A percentile compares a stretch with the other conserved stretches of the same genome.
phyloP scores from a whole-genome alignment of 768 basidiomycete genomes.

The Lentinula detonsa region DNA sequence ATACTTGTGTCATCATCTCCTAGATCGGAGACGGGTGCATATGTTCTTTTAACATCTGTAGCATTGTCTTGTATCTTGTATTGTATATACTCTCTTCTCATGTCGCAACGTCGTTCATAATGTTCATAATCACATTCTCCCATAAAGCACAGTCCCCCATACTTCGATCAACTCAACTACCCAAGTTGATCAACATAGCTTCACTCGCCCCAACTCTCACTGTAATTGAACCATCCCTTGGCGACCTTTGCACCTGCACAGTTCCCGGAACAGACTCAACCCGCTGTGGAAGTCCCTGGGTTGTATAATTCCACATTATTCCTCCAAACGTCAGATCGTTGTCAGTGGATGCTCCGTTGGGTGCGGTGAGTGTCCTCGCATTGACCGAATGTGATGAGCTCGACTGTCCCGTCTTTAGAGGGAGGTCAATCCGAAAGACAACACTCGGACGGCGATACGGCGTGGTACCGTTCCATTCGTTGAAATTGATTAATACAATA shows the following conservation, averaged over 20 bases:
- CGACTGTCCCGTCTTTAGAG: neutral
- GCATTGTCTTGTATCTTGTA: neutral
- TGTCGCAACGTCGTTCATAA: neutral
- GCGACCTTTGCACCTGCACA: neutral
- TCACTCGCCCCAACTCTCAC: neutral
- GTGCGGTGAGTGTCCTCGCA: neutral
- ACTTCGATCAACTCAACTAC: neutral
- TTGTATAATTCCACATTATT: slow-evolving; percentile 5
- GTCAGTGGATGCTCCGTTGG: neutral
- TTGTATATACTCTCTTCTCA: neutral
- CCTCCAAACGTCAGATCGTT: neutral
- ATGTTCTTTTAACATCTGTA: neutral
- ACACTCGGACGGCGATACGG: neutral
- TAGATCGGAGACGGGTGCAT: neutral
- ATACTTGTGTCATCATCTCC: neutral
- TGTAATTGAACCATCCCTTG: neutral
- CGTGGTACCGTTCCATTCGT: neutral
- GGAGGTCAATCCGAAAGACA: neutral
- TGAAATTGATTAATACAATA: neutral
- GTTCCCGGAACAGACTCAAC: neutral
- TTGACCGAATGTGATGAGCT: neutral
- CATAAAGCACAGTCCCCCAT: no score
- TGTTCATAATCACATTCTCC: no score
- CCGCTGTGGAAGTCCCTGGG: neutral
- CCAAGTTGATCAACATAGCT: neutral